Base-by-base conservation (phyloP, 116 monocot genomes). In the Iris pallida region DNA sequence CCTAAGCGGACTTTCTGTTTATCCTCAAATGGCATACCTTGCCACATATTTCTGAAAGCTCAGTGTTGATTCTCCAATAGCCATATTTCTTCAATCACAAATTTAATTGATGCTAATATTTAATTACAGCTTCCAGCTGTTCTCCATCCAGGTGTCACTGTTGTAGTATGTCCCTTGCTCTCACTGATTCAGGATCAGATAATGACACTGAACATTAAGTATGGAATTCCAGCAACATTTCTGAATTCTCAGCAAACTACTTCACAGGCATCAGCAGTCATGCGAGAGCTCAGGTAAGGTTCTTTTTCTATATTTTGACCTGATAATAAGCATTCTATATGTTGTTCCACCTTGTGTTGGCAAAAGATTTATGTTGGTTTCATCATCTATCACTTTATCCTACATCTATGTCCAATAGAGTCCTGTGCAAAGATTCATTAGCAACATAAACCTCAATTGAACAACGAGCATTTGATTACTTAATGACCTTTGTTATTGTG, bases 181-280 rank as follows among this genome's bases (percentile, higher is more conserved):
- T 97, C 97, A 41, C 85, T 97, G 44, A 97, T 97, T 68, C 92
- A 97, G 76, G 92, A 97, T 76, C 97, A 97, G 49, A 83, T 97
- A 57, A 65, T 85, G 60, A 77, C 87, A 41, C 71, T 92, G 51
- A 97, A 85, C 51, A 62, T 72, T 15, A 97, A 85, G 62, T 97
- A 84, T 78, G 92, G 83, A 16, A 83, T 97, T 71, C 83, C 87
- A 70, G 92, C 97, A 62, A 87, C 92, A 16, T 92, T 92, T 79
- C 70, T 97, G 60, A 97, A 87, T 76, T 97, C 97, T 40, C 92
- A 92, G 67, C 97, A 97, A 82, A 90, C 85, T 66, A 20, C 81
- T 83, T 80, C 90, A 56, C 90, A 95, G 67, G 81, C 95, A 71
- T 85, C 86, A 17, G 87, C 85, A 42, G 83, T 97, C 17, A 82